Conservation (phyloP, 495 filamentous ascomycete species). For the Elasticomyces elasticus region DNA sequence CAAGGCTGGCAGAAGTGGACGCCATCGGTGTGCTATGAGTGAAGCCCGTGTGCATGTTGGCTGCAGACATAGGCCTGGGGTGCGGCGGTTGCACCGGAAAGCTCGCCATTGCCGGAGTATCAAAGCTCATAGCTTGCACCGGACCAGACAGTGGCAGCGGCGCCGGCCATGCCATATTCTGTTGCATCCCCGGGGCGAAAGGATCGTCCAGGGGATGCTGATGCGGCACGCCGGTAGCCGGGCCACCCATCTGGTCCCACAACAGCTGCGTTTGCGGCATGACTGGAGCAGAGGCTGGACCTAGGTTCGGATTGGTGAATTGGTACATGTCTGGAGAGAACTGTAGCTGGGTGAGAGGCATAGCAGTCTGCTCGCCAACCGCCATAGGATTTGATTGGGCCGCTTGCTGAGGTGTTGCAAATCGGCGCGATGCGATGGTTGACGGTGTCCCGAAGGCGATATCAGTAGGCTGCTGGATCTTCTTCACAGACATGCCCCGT, state of each 20-base stretch:
- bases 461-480: slow-evolving; percentile 27
- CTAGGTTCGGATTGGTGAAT: slow-evolving; percentile 58
- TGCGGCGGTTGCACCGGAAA: slow-evolving; percentile 18
- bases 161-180: slow-evolving; percentile 8
- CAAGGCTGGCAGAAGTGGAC: slow-evolving; percentile 6
- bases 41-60: not conserved
- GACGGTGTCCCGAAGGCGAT: slow-evolving; percentile 30
- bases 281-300: slow-evolving; percentile 57
- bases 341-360: slow-evolving; percentile 45
- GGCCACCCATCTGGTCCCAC: slow-evolving; percentile 54
- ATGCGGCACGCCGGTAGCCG: not conserved
- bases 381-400: slow-evolving; percentile 32
- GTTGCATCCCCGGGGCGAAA: slow-evolving; percentile 26
- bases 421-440: slow-evolving; percentile 31
- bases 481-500: slow-evolving; percentile 41
- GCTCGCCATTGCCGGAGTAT: slow-evolving; percentile 19
- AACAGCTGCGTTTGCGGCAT: slow-evolving; percentile 59
- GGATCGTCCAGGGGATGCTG: slow-evolving; percentile 24
- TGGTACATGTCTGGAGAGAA: slow-evolving; percentile 60
- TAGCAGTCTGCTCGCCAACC: slow-evolving; percentile 23
- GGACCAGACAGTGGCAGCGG: not conserved
- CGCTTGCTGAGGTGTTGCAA: slow-evolving; percentile 39
- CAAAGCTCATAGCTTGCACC: slow-evolving; percentile 13
- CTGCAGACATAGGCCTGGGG: not conserved
- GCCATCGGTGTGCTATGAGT: not conserved